Evolutionary conservation across 2,329 filamentous ascomycete genomes (phyloP).

Genomic region (Cercospora nicotianae): DNA sequence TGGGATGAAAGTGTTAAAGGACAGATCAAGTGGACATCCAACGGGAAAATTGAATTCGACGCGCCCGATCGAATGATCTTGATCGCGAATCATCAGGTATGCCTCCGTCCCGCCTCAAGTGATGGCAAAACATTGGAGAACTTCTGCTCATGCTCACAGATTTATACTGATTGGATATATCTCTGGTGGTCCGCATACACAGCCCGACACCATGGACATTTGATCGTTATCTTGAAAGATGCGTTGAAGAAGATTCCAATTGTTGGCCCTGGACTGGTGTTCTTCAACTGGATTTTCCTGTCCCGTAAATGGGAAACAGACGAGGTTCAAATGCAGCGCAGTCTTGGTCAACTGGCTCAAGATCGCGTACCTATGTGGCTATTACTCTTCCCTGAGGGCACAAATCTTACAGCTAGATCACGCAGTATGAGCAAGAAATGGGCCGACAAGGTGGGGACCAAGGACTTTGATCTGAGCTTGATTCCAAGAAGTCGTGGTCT

Average conservation of each 20-base stretch:
- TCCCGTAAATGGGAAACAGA: constrained; percentile 86
- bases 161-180: constrained; percentile 79
- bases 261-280: constrained; percentile 78
- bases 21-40: constrained; percentile 66
- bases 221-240: constrained; percentile 89
- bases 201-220: constrained; percentile 65
- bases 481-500: constrained; percentile 79
- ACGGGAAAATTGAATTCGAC: constrained; percentile 70
- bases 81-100: constrained; percentile 76
- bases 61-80: constrained; percentile 80
- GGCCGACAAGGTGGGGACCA: constrained; percentile 70
- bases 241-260: constrained; percentile 81
- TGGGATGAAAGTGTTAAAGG: constrained; percentile 76
- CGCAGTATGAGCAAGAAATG: constrained; percentile 68
- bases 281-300: constrained; percentile 88
- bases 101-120: background rate
- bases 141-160: constrained; percentile 20
- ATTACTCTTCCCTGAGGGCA: constrained; percentile 83
- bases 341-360: constrained; percentile 68
- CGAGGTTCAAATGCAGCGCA: constrained; percentile 69
- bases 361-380: constrained; percentile 75
- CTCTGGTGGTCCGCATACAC: constrained; percentile 90
- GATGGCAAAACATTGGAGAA: background rate
- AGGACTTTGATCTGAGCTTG: constrained; percentile 69
- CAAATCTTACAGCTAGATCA: constrained; percentile 73